Conservation (phyloP, 495 filamentous ascomycete genomes). For the Penicillium bovifimosum region DNA sequence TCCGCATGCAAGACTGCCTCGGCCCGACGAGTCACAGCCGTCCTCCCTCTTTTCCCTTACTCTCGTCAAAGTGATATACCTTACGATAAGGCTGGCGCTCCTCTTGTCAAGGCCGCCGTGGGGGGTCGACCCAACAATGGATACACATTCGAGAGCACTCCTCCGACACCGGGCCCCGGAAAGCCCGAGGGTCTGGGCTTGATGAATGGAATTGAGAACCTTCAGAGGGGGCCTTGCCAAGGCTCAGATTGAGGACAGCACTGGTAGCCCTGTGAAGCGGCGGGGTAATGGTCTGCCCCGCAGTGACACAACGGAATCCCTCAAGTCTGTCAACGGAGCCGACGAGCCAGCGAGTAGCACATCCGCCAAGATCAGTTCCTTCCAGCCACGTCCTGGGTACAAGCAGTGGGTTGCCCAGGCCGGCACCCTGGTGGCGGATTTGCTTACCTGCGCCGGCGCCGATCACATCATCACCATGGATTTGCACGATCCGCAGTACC, state of each 20-base stretch:
- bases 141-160: conserved; percentile 92
- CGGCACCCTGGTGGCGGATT: conserved; percentile 88
- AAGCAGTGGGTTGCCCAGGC: conserved; percentile 98
- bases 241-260: conserved; percentile 52
- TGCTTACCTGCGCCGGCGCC: conserved; percentile 90
- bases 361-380: conserved; percentile 46
- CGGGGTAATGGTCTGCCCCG: conserved; percentile 42
- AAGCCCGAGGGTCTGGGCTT: conserved; percentile 58
- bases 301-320: conserved; percentile 58
- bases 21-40: conserved; percentile 83
- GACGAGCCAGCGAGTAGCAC: conserved; percentile 53
- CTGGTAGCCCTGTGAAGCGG: conserved; percentile 38
- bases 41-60: conserved; percentile 94
- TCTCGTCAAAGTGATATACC: conserved; percentile 91
- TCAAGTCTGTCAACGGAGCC: conserved; percentile 39
- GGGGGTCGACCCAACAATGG: conserved; percentile 48
- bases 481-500: conserved; percentile 95
- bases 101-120: conserved; percentile 62
- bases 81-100: conserved; percentile 90
- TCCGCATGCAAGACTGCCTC: conserved; percentile 97
- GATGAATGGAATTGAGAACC: conserved; percentile 54
- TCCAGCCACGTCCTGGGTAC: conserved; percentile 84
- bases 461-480: conserved; percentile 97
- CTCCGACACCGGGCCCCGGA: conserved; percentile 72
- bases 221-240: conserved; percentile 63